Percentiles rank a stretch among this genome's conserved stretches.
Evolutionary conservation across 306 rosid genomes (phyloP).

Genomic region (Cucurbita argyrosperma): DNA sequence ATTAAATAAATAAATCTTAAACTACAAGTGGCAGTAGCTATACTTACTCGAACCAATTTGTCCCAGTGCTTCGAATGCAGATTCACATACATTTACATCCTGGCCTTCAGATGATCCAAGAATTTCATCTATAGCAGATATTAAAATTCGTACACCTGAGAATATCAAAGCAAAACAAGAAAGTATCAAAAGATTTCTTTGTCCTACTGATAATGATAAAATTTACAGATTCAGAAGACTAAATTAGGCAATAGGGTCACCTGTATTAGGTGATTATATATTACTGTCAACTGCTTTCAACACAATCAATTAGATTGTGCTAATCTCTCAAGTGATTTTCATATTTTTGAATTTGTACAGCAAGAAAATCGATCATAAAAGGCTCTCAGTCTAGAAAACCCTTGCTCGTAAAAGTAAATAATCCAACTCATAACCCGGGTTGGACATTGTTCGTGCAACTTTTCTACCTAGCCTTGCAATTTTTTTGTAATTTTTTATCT

Average conservation of each 20-base stretch:
- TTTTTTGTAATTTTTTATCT: not conserved
- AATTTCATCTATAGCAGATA: conserved; percentile 52
- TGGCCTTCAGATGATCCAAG: conserved; percentile 41
- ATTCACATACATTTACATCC: conserved; percentile 60
- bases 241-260: not conserved
- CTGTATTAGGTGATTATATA: not conserved
- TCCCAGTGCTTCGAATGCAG: conserved; percentile 87
- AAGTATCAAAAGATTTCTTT: not conserved
- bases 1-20: not conserved
- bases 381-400: not conserved
- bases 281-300: not conserved
- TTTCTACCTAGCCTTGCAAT: not conserved
- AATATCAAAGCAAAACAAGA: conserved; percentile 9
- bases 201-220: not conserved
- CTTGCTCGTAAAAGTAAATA: not conserved
- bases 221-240: not conserved
- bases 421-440: not conserved
- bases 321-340: not conserved
- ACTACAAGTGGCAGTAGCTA: conserved; percentile 5
- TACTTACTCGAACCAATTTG: conserved; percentile 81
- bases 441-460: not conserved
- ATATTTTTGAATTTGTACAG: not conserved
- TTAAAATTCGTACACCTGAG: conserved; percentile 44
- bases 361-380: not conserved
- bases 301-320: not conserved